These are phyloP conservation scores for Xylariaceae sp. DNA, from an alignment of 2,329 filamentous ascomycete genomes.

Conservation along the genomic window DNA sequence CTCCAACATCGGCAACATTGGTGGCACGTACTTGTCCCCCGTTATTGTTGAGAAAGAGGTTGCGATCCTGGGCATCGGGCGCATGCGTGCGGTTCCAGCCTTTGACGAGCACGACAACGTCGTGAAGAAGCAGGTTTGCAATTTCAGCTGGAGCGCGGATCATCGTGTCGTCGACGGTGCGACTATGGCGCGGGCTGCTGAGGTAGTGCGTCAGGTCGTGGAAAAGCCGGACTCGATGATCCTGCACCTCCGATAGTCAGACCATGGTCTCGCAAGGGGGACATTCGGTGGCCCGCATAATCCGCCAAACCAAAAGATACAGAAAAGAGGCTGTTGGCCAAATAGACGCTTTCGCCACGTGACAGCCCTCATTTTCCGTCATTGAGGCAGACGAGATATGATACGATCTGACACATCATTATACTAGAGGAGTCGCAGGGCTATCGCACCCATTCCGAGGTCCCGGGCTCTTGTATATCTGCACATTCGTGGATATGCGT, in stretches of 20 bases:
- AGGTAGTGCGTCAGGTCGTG: slow-evolving; percentile 70
- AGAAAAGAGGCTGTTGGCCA: no score
- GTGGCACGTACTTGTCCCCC: slow-evolving; percentile 85
- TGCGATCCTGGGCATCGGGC: slow-evolving; percentile 84
- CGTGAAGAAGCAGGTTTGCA: slow-evolving; percentile 73
- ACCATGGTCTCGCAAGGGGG: no score
- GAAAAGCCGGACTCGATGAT: slow-evolving; percentile 88
- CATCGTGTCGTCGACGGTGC: slow-evolving; percentile 93
- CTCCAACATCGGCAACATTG: slow-evolving; percentile 94
- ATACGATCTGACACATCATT: slow-evolving; percentile 1
- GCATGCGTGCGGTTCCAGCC: slow-evolving; percentile 73
- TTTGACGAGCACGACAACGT: slow-evolving; percentile 62
- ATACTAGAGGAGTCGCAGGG: slow-evolving; percentile 1
- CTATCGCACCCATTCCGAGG: not conserved
- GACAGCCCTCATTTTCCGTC: slow-evolving; percentile 1
- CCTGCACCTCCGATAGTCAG: slow-evolving; percentile 64
- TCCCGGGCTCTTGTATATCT: no score
- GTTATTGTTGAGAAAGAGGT: slow-evolving; percentile 90
- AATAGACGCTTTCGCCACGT: no score
- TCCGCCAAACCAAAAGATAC: no score
- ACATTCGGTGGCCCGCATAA: no score
- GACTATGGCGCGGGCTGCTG: slow-evolving; percentile 87
- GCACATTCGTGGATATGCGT: no score
- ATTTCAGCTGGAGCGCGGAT: slow-evolving; percentile 96
- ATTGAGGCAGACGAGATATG: not conserved